Evolutionary conservation across 495 filamentous ascomycete genomes (phyloP).

Genomic region (Xylaria sp.): DNA sequence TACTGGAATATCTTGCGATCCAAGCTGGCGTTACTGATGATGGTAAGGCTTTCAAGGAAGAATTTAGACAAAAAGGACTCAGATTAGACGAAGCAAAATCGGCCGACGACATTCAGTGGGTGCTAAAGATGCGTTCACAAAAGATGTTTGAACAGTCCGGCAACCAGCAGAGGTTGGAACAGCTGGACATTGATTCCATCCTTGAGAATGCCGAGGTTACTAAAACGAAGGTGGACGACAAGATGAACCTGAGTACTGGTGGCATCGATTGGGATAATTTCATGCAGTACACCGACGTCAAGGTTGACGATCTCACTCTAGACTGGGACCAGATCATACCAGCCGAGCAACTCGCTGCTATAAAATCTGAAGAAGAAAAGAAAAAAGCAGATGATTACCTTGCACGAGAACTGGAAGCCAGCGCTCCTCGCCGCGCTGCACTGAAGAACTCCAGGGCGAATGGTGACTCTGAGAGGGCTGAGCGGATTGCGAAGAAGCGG

Average conservation of each 20-base stretch:
- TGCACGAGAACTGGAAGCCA: conserved; percentile 81
- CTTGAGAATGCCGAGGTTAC: conserved; percentile 95
- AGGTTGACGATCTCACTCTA: conserved; percentile 79
- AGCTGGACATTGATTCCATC: conserved; percentile 97
- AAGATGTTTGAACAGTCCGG: conserved; percentile 97
- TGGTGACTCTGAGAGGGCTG: conserved; percentile 75
- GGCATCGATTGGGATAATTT: conserved; percentile 95
- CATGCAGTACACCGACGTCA: conserved; percentile 91
- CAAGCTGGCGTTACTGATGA: conserved; percentile 96
- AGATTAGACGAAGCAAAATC: conserved; percentile 77
- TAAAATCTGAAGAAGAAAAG: conserved; percentile 87
- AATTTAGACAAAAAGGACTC: conserved; percentile 60
- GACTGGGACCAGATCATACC: conserved; percentile 99
- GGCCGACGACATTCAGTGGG: conserved; percentile 88
- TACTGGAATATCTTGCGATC: conserved; percentile 98
- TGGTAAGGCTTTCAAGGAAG: conserved; percentile 73
- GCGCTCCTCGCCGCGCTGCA: conserved; percentile 78
- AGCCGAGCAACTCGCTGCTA: conserved; percentile 83
- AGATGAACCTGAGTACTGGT: conserved; percentile 66
- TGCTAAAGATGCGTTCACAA: conserved; percentile 90
- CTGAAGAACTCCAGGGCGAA: conserved; percentile 62
- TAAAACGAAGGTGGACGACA: conserved; percentile 82
- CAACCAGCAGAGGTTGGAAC: conserved; percentile 94
- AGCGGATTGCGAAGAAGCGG: conserved; percentile 91
- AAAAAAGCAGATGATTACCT: conserved; percentile 84